phyloP scores from a whole-genome alignment of 78 protist genomes.

The Dictyostelium purpureum region DNA sequence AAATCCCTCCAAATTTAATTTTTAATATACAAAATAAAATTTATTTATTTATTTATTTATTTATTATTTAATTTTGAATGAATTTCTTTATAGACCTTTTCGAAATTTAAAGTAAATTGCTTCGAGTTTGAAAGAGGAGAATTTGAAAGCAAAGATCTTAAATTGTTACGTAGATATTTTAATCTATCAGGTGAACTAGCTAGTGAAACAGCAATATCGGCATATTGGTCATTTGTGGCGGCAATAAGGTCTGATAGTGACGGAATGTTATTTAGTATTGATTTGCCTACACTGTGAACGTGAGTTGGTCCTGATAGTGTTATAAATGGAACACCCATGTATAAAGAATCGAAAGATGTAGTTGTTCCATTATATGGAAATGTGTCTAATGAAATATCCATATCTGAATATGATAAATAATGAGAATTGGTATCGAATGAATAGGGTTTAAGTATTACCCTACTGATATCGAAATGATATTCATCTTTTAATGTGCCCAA shows the following conservation, averaged over 20 bases:
- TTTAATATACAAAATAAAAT: too few species aligned
- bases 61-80: too few species aligned
- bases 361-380: conserved; percentile 81
- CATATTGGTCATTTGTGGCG: conserved; percentile 39
- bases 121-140: too few species aligned
- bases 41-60: too few species aligned
- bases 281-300: conserved; percentile 73
- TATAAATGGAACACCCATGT: conserved; percentile 84
- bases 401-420: too few species aligned
- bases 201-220: conserved; percentile 60
- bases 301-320: conserved; percentile 20
- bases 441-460: too few species aligned
- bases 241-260: conserved; percentile 62
- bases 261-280: conserved; percentile 38
- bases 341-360: conserved; percentile 69
- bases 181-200: conserved; percentile 21
- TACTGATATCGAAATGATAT: too few species aligned
- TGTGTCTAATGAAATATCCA: conserved; percentile 82
- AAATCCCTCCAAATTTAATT: background rate
- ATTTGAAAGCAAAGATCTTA: too few species aligned
- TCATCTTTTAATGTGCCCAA: too few species aligned
- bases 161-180: background rate
- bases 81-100: too few species aligned
- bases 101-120: too few species aligned
- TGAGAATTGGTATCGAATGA: too few species aligned